Base-by-base conservation (phyloP, 169 alveolate genomes). In the Plasmodium ovale region DNA sequence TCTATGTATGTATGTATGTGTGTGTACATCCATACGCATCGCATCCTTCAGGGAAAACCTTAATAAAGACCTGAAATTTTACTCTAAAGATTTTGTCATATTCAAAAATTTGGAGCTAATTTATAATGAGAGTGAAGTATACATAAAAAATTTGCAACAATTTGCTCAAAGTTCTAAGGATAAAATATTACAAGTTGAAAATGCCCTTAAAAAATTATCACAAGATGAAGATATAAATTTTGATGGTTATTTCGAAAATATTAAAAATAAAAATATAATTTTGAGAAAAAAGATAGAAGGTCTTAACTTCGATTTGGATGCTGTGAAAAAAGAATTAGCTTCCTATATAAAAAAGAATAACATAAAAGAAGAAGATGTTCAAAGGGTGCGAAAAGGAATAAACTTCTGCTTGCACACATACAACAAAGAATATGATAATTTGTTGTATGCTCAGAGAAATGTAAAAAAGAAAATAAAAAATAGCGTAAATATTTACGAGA, bases 391-490 rank as follows among this genome's bases (percentile, higher is more conserved):
- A 70, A 65, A 49, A 9, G 90, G 90, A 25, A 82, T 67, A 31
- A 54, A 56, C 68, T 51, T 82, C 31, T 65, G 79, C 27, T 6
- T 82, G 39, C 33, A 67, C 9, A 65, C 90, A 49, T 65, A 65
- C 27, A 82, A 82, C 39, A 82, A 54, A 44, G 90, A 82, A 44
- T 59, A 47, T 51, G 72, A 82, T 56, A 64, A 82, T 67, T 56
- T 82, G 51, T 44, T 64, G 33, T 82, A 65, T 56, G 67, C 70
- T 9, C 42, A 82, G 23, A 82, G 56, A 33, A 54, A 70, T 23
- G 58, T 82, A 12, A 82, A 82, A 67, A 82, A 82, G 44, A 82
- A 82, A 82, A 65, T 82, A 12, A 82, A 82, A 82, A 72, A 82
- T 69, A 82, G 49, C 65, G 67, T 29, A 25, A 82, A 65, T 53